phyloP scores from a whole-genome alignment of 108 stramenopile species.

The Skeletonema tropicum region DNA sequence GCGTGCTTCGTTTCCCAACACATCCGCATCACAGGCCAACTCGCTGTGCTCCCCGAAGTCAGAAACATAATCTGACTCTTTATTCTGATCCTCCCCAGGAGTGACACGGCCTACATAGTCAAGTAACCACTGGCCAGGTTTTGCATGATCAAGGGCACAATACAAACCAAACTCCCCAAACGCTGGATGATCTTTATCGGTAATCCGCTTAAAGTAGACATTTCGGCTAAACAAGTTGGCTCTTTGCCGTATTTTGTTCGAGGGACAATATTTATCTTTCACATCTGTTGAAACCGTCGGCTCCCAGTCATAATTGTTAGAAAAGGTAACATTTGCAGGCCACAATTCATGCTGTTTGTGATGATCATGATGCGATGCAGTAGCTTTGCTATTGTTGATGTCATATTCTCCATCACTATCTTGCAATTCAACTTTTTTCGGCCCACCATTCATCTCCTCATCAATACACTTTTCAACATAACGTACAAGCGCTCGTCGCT shows the following conservation, averaged over 20 bases:
- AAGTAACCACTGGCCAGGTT: constrained; percentile 41
- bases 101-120: constrained; percentile 42
- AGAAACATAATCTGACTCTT: constrained; percentile 31
- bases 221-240: constrained; percentile 9
- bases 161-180: constrained; percentile 36
- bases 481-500: constrained; percentile 40
- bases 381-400: background rate
- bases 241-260: background rate
- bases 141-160: constrained; percentile 29
- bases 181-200: constrained; percentile 37
- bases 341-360: constrained; percentile 5
- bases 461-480: constrained; percentile 21
- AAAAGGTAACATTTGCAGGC: constrained; percentile 33
- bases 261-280: constrained; percentile 1
- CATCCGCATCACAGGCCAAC: constrained; percentile 35
- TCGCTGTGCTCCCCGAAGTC: constrained; percentile 40
- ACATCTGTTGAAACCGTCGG: background rate
- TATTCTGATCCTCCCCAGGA: constrained; percentile 40
- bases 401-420: constrained; percentile 28
- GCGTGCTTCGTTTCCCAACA: constrained; percentile 45
- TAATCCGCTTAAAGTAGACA: constrained; percentile 37
- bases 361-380: background rate
- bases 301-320: constrained; percentile 46
- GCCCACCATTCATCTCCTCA: constrained; percentile 7
- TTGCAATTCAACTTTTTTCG: constrained; percentile 9